phyloP scores from a whole-genome alignment of 306 rosid genomes.

The Malus fusca region DNA sequence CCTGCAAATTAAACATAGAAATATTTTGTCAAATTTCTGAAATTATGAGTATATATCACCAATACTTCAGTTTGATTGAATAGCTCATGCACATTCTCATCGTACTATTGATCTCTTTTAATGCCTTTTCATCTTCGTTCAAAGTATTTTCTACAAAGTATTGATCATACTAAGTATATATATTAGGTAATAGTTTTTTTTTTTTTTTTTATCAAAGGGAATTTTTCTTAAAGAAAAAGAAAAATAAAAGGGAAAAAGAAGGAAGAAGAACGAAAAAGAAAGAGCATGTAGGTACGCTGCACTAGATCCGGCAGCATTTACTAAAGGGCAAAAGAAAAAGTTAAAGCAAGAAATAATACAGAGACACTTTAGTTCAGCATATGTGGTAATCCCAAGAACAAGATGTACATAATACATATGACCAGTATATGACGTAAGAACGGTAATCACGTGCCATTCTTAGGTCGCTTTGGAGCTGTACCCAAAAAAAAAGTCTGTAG shows the following conservation, averaged over 20 bases:
- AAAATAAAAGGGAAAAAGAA: not conserved
- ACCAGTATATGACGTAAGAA: conserved; percentile 38
- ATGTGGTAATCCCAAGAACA: conserved; percentile 53
- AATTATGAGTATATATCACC: not conserved
- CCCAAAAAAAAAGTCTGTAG: conserved; percentile 36
- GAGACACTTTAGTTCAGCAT: conserved; percentile 23
- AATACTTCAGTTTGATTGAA: no score
- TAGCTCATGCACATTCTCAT: not conserved
- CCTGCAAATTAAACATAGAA: conserved; percentile 26
- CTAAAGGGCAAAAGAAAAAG: conserved; percentile 58
- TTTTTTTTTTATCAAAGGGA: no score
- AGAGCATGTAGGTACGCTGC: conserved; percentile 18
- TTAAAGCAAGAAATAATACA: conserved; percentile 38
- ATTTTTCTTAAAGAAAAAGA: no score
- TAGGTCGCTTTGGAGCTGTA: conserved; percentile 20
- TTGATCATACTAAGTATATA: not conserved
- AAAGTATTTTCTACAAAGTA: not conserved
- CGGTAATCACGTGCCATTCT: conserved; percentile 39
- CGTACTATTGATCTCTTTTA: no score
- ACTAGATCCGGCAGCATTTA: conserved; percentile 26
- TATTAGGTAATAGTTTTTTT: not conserved
- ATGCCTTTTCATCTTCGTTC: not conserved
- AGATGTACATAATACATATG: conserved; percentile 1
- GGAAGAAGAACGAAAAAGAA: not conserved
- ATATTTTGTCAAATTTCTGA: not conserved